Evolutionary conservation across 352 stramenopile genomes (phyloP), one percentile per base, ranked within the genome.

Genomic region (Plasmopara muralis): DNA sequence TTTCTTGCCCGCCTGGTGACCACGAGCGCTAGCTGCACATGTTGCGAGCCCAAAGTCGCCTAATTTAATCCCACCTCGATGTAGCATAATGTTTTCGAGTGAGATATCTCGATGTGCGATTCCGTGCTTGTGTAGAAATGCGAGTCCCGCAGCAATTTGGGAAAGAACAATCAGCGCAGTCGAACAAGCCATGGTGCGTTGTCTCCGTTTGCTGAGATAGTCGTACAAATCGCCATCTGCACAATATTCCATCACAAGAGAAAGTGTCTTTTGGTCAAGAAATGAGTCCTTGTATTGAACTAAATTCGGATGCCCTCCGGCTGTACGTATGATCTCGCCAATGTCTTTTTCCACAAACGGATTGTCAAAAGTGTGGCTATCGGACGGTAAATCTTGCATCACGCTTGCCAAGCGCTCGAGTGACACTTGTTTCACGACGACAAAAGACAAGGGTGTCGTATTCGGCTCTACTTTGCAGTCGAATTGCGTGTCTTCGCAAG

Each of bases 31-130:
- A 9, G 4, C 18, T 14, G 43, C 55, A 31, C 57, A 59, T n/a
- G 60, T 66, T n/a, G 61, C 61, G 10, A 82, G 63, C 0, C 71
- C 71, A 44, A 75, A 78, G 54, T 82, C 71, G 29, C 66, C 63
- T 10, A 82, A 47, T 53, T 77, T 77, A 51, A 62, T 74, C n/a
- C 47, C 46, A 1, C 63, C 63, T 9, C 47, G 57, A 29, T 74
- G 39, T 9, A 77, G 49, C 45, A 77, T 62, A 33, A 77, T 59
- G 47, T 77, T 77, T 47, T 77, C 68, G 48, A 77, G 60, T 37
- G 66, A 75, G 18, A 75, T 50, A 39, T 75, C 66, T 4, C 66
- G 66, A 46, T 75, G 66, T 12, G 66, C 66, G 43, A 75, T 53
- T 20, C 43, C 63, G 37, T 72, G 46, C 1, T 39, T 25, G 41